Conservation (phyloP, 2,329 filamentous ascomycete species). For the Paracamarosporium sp. region DNA sequence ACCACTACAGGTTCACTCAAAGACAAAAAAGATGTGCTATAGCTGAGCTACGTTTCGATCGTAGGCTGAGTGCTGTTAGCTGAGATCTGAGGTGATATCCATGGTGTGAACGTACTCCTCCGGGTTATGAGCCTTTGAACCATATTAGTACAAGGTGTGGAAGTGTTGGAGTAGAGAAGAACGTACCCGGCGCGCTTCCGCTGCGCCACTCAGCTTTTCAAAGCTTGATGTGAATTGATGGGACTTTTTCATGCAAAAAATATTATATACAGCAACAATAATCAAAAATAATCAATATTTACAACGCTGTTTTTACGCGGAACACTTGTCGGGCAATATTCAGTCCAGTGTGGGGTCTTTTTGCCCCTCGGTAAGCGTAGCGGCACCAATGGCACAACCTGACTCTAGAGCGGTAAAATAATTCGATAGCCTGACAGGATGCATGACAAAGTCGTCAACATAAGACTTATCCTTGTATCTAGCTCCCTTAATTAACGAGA, state of each 20-base stretch:
- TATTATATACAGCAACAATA: neutral
- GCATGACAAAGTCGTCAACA: neutral
- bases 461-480: neutral
- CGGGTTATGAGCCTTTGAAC: conserved; percentile 49
- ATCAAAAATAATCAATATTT: neutral
- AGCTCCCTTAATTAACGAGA: neutral
- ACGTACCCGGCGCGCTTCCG: conserved; percentile 47
- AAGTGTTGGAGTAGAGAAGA: too few species aligned
- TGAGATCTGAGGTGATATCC: too few species aligned
- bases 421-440: neutral
- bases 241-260: neutral
- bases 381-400: neutral
- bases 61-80: too few species aligned
- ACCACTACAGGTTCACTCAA: too few species aligned
- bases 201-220: conserved; percentile 43
- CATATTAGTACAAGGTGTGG: too few species aligned
- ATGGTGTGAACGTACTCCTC: too few species aligned
- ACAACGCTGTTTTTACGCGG: neutral
- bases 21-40: neutral
- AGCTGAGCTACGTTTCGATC: conserved; percentile 23
- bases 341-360: neutral
- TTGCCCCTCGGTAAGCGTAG: neutral
- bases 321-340: neutral
- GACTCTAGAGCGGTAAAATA: neutral
- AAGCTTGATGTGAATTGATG: conserved; percentile 1